Conservation (phyloP, 2,329 filamentous ascomycete genomes). For the Microsporum ferrugineum region DNA sequence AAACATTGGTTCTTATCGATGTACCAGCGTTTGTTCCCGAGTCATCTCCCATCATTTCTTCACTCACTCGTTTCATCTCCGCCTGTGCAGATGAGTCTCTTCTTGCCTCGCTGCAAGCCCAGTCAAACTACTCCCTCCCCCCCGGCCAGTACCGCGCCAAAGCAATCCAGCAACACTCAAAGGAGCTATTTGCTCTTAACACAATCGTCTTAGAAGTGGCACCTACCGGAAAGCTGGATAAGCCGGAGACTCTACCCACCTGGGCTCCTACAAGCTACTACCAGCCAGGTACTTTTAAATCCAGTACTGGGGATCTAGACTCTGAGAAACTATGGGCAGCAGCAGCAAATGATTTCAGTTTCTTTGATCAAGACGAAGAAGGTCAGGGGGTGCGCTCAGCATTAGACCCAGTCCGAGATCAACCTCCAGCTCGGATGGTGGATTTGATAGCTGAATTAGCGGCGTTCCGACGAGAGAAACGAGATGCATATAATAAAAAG, state of each 20-base stretch:
- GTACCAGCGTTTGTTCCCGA: slow-evolving; percentile 38
- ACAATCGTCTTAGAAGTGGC: slow-evolving; percentile 47
- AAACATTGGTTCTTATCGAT: slow-evolving; percentile 46
- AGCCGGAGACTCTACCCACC: slow-evolving; percentile 15
- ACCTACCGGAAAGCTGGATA: slow-evolving; percentile 19
- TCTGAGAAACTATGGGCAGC: slow-evolving; percentile 50
- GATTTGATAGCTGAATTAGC: slow-evolving; percentile 46
- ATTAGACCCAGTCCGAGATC: neutral
- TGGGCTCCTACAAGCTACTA: slow-evolving; percentile 37
- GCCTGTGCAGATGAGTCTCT: slow-evolving; percentile 46
- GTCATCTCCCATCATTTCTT: slow-evolving; percentile 32
- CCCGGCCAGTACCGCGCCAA: slow-evolving; percentile 42
- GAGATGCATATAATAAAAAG: slow-evolving; percentile 33
- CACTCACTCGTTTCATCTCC: slow-evolving; percentile 44
- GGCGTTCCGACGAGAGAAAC: slow-evolving; percentile 43
- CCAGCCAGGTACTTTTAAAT: slow-evolving; percentile 38
- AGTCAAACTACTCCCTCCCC: slow-evolving; percentile 48
- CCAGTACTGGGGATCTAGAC: slow-evolving; percentile 48
- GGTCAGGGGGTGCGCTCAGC: slow-evolving; percentile 23
- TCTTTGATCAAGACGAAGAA: slow-evolving; percentile 47
- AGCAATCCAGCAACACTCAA: slow-evolving; percentile 39
- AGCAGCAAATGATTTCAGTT: slow-evolving; percentile 49
- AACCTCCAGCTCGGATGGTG: slow-evolving; percentile 17
- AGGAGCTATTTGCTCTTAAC: slow-evolving; percentile 44
- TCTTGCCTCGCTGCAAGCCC: slow-evolving; percentile 43